A percentile compares a stretch with the other conserved stretches of the same genome.
phyloP scores from a whole-genome alignment of 225 moss, liverwort and hornwort species.

The Pleurozium schreberi region DNA sequence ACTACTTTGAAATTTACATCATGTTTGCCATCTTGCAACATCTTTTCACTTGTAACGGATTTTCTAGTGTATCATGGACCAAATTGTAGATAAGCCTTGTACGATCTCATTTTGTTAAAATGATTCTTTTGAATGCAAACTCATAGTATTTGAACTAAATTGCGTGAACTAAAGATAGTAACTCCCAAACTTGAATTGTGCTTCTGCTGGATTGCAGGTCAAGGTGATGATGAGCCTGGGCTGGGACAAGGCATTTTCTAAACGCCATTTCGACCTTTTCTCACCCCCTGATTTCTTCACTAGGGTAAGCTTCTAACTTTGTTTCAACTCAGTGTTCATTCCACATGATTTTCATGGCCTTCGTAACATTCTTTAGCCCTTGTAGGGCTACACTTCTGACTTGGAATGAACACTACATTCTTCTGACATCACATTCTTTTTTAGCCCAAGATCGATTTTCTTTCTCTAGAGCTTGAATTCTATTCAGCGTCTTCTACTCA shows the following conservation, averaged over 20 bases:
- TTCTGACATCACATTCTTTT: background rate
- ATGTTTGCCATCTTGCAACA: background rate
- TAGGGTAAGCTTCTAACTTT: slow-evolving; percentile 21
- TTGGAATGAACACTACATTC: background rate
- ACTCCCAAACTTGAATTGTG: background rate
- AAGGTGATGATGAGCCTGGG: slow-evolving; percentile 78
- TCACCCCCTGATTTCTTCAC: slow-evolving; percentile 92
- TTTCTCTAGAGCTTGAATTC: background rate
- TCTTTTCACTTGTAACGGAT: background rate
- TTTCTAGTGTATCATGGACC: background rate
- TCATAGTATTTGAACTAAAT: background rate
- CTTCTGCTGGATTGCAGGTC: slow-evolving; percentile 26
- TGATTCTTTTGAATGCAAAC: background rate
- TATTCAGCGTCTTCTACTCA: background rate
- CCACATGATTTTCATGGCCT: background rate
- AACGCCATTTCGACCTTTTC: slow-evolving; percentile 68
- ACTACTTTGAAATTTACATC: background rate
- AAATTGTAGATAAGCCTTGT: background rate
- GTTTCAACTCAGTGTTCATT: background rate
- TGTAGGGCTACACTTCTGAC: background rate
- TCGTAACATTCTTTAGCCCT: background rate
- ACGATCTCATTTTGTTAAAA: background rate
- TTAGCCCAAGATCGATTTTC: background rate
- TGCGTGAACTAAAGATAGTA: background rate
- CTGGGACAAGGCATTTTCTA: slow-evolving; percentile 72